Conservation (phyloP, 768 basidiomycete genomes). For the Mycena belliarum region DNA sequence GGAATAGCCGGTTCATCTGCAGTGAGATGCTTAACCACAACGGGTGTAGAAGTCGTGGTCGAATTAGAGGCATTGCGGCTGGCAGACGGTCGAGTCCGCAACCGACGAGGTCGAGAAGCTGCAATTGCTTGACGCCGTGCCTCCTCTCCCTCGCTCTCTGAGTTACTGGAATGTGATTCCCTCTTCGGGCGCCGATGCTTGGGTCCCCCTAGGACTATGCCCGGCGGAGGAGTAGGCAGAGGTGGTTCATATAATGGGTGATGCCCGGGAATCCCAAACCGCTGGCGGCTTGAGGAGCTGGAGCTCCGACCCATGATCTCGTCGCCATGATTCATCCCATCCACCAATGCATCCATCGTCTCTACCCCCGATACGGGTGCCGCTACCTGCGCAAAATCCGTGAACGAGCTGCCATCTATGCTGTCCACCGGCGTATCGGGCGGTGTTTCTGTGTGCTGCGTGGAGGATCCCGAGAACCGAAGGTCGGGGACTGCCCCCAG, state of each 20-base stretch:
- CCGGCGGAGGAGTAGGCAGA: slow-evolving; percentile 81
- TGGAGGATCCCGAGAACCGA: slow-evolving; percentile 69
- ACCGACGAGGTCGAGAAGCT: slow-evolving; percentile 37
- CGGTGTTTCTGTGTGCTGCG: slow-evolving; percentile 67
- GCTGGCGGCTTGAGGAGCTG: slow-evolving; percentile 47
- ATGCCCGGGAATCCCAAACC: slow-evolving; percentile 59
- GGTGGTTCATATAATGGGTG: slow-evolving; percentile 84
- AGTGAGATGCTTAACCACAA: slow-evolving; percentile 5
- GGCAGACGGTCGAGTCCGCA: slow-evolving; percentile 26
- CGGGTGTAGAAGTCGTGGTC: slow-evolving; percentile 19
- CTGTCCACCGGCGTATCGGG: slow-evolving; percentile 69
- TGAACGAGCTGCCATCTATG: slow-evolving; percentile 39
- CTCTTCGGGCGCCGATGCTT: slow-evolving; percentile 38
- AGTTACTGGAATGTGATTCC: slow-evolving; percentile 41
- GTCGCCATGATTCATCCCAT: slow-evolving; percentile 84
- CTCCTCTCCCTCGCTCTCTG: slow-evolving; percentile 58
- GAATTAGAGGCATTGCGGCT: slow-evolving; percentile 22
- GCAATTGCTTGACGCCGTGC: slow-evolving; percentile 25
- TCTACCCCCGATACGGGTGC: slow-evolving; percentile 77
- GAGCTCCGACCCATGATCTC: slow-evolving; percentile 44
- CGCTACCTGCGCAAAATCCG: slow-evolving; percentile 60
- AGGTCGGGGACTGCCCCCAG: slow-evolving; percentile 48
- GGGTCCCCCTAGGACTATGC: slow-evolving; percentile 63
- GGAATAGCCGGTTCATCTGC: slow-evolving; percentile 3
- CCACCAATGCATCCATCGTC: slow-evolving; percentile 86